Evolutionary conservation across 345 rosid genomes (phyloP).

Genomic region (Sisymbrium altissimum): DNA sequence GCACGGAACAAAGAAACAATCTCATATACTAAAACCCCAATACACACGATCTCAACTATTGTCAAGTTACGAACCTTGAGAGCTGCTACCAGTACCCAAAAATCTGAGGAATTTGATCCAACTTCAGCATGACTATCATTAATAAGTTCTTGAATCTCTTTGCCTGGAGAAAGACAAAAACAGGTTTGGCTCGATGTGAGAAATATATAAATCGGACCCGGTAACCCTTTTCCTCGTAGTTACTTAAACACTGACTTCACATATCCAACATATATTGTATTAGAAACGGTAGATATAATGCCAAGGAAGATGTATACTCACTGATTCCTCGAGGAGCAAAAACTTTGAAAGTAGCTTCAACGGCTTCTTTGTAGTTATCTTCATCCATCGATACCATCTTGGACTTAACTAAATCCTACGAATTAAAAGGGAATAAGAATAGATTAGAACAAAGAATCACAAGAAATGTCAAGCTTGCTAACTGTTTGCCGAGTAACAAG

Average conservation of each 20-base stretch:
- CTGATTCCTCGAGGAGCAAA: slow-evolving; percentile 85
- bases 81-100: slow-evolving; percentile 97
- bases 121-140: slow-evolving; percentile 64
- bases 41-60: not conserved
- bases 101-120: slow-evolving; percentile 66
- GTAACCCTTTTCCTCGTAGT: not conserved
- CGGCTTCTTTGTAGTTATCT: slow-evolving; percentile 92
- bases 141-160: slow-evolving; percentile 56
- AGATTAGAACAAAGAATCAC: slow-evolving; percentile 16
- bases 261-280: not conserved
- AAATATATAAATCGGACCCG: not conserved
- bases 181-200: not conserved
- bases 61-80: slow-evolving; percentile 63
- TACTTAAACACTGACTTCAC: not conserved
- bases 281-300: not conserved
- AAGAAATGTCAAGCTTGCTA: slow-evolving; percentile 5
- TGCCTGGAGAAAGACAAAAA: slow-evolving; percentile 40
- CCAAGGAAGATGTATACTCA: slow-evolving; percentile 40
- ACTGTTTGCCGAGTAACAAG: slow-evolving; percentile 14
- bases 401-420: slow-evolving; percentile 75
- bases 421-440: slow-evolving; percentile 15
- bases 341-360: slow-evolving; percentile 79
- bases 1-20: not conserved
- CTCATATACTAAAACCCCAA: not conserved
- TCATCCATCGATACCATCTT: slow-evolving; percentile 71